A percentile compares a stretch with the other conserved stretches of the same genome.
These are phyloP conservation scores for Boletus huronensis DNA, from an alignment of 768 basidiomycete species.

Conservation along the genomic window DNA sequence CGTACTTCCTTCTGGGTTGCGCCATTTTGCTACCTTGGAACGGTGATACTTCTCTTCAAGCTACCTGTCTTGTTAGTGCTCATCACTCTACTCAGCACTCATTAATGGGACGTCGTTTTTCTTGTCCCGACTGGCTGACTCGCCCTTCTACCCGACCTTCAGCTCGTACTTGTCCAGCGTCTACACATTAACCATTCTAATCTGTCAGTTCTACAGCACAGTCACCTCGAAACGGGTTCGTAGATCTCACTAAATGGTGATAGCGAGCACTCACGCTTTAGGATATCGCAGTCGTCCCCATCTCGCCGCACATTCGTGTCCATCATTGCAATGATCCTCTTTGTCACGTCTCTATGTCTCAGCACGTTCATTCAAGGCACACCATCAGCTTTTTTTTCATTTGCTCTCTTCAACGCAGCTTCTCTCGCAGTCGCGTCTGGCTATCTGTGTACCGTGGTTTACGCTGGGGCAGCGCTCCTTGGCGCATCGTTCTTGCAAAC, in stretches of 20 bases:
- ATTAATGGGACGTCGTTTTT: conserved; percentile 88
- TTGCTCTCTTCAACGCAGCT: conserved; percentile 60
- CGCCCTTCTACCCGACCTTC: conserved; percentile 55
- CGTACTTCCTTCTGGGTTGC: conserved; percentile 72
- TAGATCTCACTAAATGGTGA: conserved; percentile 4
- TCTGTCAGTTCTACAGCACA: conserved; percentile 73
- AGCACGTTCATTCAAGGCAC: conserved; percentile 59
- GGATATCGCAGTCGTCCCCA: conserved; percentile 48
- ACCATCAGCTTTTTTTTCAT: conserved; percentile 57
- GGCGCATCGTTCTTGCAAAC: conserved; percentile 70
- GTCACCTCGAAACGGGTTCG: conserved; percentile 62
- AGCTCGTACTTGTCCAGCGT: conserved; percentile 62
- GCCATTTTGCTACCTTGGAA: conserved; percentile 88
- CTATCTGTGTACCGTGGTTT: conserved; percentile 73
- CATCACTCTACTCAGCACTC: conserved; percentile 49
- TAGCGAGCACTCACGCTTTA: conserved; percentile 1
- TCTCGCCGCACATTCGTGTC: conserved; percentile 54
- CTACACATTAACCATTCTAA: conserved; percentile 63
- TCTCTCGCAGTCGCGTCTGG: conserved; percentile 60
- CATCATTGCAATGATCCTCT: conserved; percentile 47
- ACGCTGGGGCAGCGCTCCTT: conserved; percentile 79
- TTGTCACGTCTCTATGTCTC: conserved; percentile 58
- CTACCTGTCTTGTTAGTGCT: neutral
- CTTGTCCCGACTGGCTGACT: conserved; percentile 60
- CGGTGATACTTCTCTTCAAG: conserved; percentile 45